phyloP scores from a whole-genome alignment of 441 rosid species.

The Pelargonium citronellum region DNA sequence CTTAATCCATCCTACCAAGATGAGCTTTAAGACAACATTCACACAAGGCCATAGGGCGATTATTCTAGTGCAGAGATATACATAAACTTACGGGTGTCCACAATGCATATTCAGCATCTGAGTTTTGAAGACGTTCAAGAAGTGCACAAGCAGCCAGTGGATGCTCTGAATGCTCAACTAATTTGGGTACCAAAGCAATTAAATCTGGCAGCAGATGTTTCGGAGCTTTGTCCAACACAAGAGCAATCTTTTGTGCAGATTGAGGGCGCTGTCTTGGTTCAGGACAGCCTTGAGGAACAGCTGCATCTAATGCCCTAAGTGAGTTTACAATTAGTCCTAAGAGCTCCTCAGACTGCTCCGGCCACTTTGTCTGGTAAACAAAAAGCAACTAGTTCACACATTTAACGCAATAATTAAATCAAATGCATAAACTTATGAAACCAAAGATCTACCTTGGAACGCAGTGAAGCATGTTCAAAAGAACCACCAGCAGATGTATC shows the following conservation, averaged over 20 bases:
- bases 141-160: slow-evolving; percentile 84
- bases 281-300: slow-evolving; percentile 87
- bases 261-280: slow-evolving; percentile 93
- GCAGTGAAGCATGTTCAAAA: slow-evolving; percentile 52
- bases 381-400: slow-evolving; percentile 24
- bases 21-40: background rate
- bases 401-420: slow-evolving; percentile 26
- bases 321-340: slow-evolving; percentile 94
- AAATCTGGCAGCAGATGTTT: slow-evolving; percentile 83
- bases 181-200: slow-evolving; percentile 82
- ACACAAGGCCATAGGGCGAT: background rate
- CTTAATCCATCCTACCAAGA: background rate
- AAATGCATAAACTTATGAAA: slow-evolving; percentile 16
- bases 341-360: slow-evolving; percentile 97
- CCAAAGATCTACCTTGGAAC: slow-evolving; percentile 56
- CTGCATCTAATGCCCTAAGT: slow-evolving; percentile 86
- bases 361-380: slow-evolving; percentile 77
- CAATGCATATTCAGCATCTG: slow-evolving; percentile 82
- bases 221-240: slow-evolving; percentile 91
- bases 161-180: slow-evolving; percentile 97
- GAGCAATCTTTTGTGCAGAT: slow-evolving; percentile 87
- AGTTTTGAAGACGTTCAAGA: slow-evolving; percentile 74
- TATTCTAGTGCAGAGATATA: slow-evolving; percentile 1
- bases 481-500: slow-evolving; percentile 56
- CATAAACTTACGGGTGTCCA: slow-evolving; percentile 64